Percentiles rank a stretch among this genome's conserved stretches.
phyloP scores from a whole-genome alignment of 441 rosid species.

The Erodium texanum region DNA sequence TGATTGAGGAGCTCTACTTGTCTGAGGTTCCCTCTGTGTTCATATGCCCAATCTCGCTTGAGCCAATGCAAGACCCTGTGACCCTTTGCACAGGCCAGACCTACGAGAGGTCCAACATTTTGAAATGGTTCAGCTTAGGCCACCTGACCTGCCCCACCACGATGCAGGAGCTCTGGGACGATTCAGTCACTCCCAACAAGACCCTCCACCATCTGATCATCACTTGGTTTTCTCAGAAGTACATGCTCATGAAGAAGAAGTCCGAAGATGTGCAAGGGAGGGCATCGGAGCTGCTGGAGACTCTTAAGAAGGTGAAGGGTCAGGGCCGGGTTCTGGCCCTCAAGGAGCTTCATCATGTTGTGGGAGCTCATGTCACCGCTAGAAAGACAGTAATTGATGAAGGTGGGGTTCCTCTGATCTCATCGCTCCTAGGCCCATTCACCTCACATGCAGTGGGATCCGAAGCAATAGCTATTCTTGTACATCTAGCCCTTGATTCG shows the following conservation, averaged over 20 bases:
- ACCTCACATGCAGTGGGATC: slow-evolving; percentile 62
- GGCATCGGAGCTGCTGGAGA: slow-evolving; percentile 51
- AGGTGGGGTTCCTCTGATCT: slow-evolving; percentile 42
- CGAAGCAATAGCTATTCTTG: slow-evolving; percentile 45
- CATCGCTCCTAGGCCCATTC: slow-evolving; percentile 43
- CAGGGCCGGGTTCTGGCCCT: slow-evolving; percentile 74
- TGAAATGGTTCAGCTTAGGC: slow-evolving; percentile 77
- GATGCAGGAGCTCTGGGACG: slow-evolving; percentile 97
- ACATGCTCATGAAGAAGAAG: slow-evolving; percentile 70
- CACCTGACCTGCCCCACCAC: slow-evolving; percentile 86
- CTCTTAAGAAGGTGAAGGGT: slow-evolving; percentile 70
- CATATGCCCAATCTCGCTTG: slow-evolving; percentile 85
- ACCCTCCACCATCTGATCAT: slow-evolving; percentile 71
- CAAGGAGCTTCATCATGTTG: slow-evolving; percentile 59
- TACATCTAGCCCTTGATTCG: slow-evolving; percentile 41
- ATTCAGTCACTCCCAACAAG: slow-evolving; percentile 65
- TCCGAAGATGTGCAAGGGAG: slow-evolving; percentile 80
- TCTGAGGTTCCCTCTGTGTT: slow-evolving; percentile 67
- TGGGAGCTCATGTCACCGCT: slow-evolving; percentile 41
- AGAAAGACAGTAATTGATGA: slow-evolving; percentile 50
- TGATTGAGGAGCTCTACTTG: slow-evolving; percentile 70
- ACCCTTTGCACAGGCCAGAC: slow-evolving; percentile 93
- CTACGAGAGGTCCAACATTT: slow-evolving; percentile 77
- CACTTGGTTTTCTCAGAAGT: slow-evolving; percentile 78
- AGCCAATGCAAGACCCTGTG: slow-evolving; percentile 90